Evolutionary conservation across 306 rosid genomes (phyloP).

Genomic region (Argentina anserina): DNA sequence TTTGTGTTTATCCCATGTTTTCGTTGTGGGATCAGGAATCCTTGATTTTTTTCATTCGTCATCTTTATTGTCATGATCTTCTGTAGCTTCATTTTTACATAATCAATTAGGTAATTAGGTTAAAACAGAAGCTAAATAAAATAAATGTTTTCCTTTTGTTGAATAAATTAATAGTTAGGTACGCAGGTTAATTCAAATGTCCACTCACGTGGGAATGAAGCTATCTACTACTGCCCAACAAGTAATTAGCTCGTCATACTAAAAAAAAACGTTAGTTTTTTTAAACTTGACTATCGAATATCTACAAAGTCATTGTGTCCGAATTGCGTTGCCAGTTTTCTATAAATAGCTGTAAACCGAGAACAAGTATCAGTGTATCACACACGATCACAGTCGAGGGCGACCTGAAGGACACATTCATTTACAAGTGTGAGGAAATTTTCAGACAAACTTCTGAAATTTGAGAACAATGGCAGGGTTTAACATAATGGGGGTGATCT

Average conservation of each 20-base stretch:
- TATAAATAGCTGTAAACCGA: not conserved
- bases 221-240: not conserved
- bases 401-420: slow-evolving; percentile 10
- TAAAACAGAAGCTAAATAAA: not conserved
- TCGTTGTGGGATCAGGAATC: not conserved
- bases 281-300: too few species aligned
- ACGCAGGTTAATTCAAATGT: not conserved
- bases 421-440: not conserved
- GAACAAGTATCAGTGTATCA: too few species aligned
- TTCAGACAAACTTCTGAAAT: not conserved
- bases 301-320: not conserved
- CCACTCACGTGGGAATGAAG: not conserved
- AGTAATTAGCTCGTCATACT: not conserved
- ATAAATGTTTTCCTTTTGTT: too few species aligned
- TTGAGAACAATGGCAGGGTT: not conserved
- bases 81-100: not conserved
- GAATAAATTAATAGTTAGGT: not conserved
- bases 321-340: not conserved
- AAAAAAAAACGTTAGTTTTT: too few species aligned
- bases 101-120: not conserved
- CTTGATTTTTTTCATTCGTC: not conserved
- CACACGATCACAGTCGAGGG: slow-evolving; percentile 1
- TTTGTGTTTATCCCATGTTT: not conserved
- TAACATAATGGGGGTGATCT: not conserved
- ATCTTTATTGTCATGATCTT: not conserved